Conservation (phyloP, 2,329 filamentous ascomycete species). For the Ascochyta clinopodiicola region DNA sequence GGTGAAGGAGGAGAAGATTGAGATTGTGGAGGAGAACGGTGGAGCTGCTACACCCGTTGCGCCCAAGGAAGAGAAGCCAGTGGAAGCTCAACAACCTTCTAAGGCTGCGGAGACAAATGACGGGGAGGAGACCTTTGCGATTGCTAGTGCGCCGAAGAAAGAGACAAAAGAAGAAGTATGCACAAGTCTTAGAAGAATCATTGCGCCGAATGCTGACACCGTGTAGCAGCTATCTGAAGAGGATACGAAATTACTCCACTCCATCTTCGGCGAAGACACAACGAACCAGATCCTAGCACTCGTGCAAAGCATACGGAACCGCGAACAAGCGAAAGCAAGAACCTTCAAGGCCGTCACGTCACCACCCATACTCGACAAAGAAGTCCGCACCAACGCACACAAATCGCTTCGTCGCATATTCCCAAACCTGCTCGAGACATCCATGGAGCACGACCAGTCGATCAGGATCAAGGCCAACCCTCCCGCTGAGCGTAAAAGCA, state of each 20-base stretch:
- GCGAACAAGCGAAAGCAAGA: constrained; percentile 62
- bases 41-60: constrained; percentile 23
- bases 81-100: constrained; percentile 24
- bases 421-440: constrained; percentile 76
- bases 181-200: not conserved
- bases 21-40: constrained; percentile 26
- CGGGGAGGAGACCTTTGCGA: constrained; percentile 29
- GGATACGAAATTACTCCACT: constrained; percentile 47
- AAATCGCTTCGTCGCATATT: constrained; percentile 78
- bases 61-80: constrained; percentile 22
- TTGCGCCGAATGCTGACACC: constrained; percentile 1
- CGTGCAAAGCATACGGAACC: constrained; percentile 60
- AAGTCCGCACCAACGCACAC: constrained; percentile 68
- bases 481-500: constrained; percentile 46
- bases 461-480: constrained; percentile 63
- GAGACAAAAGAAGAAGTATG: constrained; percentile 22
- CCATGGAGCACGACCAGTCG: constrained; percentile 73
- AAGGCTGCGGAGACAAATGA: not conserved
- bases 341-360: constrained; percentile 63
- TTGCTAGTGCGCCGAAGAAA: constrained; percentile 26
- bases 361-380: constrained; percentile 64
- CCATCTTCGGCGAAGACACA: constrained; percentile 60
- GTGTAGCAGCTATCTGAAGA: constrained; percentile 43
- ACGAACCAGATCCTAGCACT: constrained; percentile 61
- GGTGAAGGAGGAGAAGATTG: constrained; percentile 22